Evolutionary conservation across 805 yeast genomes (phyloP), one percentile per base, ranked within the genome.

Genomic region (Priceomyces haplophilus): DNA sequence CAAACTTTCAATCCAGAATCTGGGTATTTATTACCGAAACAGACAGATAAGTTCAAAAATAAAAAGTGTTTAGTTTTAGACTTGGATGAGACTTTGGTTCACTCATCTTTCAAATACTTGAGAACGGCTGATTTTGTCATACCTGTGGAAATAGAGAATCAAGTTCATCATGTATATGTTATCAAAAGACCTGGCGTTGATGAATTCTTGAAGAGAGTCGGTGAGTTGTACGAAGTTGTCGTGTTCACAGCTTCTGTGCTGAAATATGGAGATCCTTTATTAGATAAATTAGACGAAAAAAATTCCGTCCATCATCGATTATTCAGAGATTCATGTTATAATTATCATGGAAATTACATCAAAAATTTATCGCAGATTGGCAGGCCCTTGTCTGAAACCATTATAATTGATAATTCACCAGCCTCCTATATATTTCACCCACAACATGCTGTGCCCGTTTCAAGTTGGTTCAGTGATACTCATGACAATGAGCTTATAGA

Each of bases 391-490:
- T 68, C 77, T 43, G 95, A 89, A 51, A 72, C 85, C 34, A 89
- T 93, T 44, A 93, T 93, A 51, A 81, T 93, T 50, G 99, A 93
- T 69, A 93, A 93, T 65, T 90, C 98, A 2, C 98, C 99, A 1
- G 96, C 98, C 3, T 88, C 97, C n/a, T 93, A 93, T 65, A 83
- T 91, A 43, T 87, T 93, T 73, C 98, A 93, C 61, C 99, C 99
- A 16, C 95, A 88, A 63, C 97, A 93, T 68, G 95, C 98, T 7
- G 85, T 93, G 21, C 99, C 99, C 18, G 87, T 93, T 21, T 87
- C 96, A 51, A 83, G 93, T 62, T 93, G 99, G 99, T 93, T 93
- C 73, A 87, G 96, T 52, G 99, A 93, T 66, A 82, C 93, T 21
- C 99, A 93, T 63, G 99, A 93, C 64, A 90, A 90, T 61, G 99